Percentiles rank a stretch among this genome's conserved stretches.
Evolutionary conservation across 768 basidiomycete genomes (phyloP).

Genomic region (Gloeopeniophorella convolvens): DNA sequence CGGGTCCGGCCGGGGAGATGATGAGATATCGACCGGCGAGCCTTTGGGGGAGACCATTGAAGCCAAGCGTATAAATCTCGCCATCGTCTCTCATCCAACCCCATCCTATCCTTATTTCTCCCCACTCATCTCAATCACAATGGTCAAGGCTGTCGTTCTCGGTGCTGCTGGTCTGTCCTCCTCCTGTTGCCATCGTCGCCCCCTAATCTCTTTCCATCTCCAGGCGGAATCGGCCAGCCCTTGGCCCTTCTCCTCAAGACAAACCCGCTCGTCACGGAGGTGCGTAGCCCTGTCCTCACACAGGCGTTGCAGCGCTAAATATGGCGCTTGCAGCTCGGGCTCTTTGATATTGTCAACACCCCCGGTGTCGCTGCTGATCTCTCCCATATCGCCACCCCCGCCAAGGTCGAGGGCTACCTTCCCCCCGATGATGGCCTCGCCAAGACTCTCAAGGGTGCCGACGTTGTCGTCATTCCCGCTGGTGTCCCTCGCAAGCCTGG

Average conservation of each 20-base stretch:
- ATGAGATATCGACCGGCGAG: neutral
- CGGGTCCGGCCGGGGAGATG: neutral
- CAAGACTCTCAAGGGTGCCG: constrained; percentile 77
- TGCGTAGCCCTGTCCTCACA: constrained; percentile 24
- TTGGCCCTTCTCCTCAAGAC: constrained; percentile 86
- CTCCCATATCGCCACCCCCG: constrained; percentile 86
- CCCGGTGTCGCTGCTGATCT: constrained; percentile 95
- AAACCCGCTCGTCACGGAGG: constrained; percentile 76
- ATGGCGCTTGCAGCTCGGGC: constrained; percentile 49
- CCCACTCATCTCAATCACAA: constrained; percentile 21
- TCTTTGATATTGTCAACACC: constrained; percentile 97
- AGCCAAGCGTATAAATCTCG: too few relatives aligned
- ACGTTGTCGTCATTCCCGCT: constrained; percentile 92
- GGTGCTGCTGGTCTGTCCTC: constrained; percentile 75
- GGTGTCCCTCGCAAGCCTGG: constrained; percentile 95
- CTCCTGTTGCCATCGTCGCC: neutral
- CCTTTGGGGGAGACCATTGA: too few relatives aligned
- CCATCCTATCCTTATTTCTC: neutral
- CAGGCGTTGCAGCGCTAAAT: neutral
- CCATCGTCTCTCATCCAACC: too few relatives aligned
- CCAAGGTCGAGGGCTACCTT: constrained; percentile 78
- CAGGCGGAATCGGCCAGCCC: constrained; percentile 96
- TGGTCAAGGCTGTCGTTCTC: constrained; percentile 88
- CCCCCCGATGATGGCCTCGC: constrained; percentile 75
- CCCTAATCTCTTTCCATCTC: constrained; percentile 8